Evolutionary conservation across 768 basidiomycete species (phyloP).

Genomic region (Mycena latifolia): DNA sequence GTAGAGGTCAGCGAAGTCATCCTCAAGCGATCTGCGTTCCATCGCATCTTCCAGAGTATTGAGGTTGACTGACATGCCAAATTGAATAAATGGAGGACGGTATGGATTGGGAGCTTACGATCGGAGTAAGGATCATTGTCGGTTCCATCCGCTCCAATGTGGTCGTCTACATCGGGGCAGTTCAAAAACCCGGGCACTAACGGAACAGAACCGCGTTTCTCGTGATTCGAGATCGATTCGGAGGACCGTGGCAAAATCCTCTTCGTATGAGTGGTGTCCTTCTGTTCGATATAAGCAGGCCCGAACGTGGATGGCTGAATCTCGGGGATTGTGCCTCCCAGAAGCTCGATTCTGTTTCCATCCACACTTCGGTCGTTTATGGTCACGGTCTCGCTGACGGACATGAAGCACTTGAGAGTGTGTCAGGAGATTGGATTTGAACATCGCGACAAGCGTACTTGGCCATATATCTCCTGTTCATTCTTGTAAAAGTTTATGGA

Average conservation of each 20-base stretch:
- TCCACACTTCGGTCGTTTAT: slow-evolving; percentile 1
- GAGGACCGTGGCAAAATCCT: background rate
- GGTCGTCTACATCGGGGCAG: slow-evolving; percentile 15
- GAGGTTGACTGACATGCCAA: background rate
- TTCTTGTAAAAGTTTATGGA: slow-evolving; percentile 7
- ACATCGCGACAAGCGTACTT: background rate
- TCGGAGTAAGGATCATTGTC: slow-evolving; percentile 24
- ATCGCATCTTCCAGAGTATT: slow-evolving; percentile 6
- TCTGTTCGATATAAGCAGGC: slow-evolving; percentile 23
- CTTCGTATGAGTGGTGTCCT: background rate
- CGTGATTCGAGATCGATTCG: background rate
- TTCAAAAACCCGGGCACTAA: slow-evolving; percentile 18
- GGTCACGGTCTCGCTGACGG: background rate
- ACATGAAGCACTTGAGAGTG: slow-evolving; percentile 10
- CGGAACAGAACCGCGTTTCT: slow-evolving; percentile 15
- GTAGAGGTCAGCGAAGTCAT: background rate
- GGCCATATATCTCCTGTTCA: slow-evolving; percentile 7
- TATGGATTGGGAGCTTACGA: background rate
- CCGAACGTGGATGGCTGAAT: slow-evolving; percentile 6
- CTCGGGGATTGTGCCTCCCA: slow-evolving; percentile 5
- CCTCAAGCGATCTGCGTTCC: background rate
- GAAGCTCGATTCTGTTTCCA: background rate
- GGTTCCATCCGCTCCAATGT: slow-evolving; percentile 9
- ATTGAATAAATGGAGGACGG: background rate
- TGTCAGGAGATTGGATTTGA: background rate